phyloP scores from a whole-genome alignment of 1,284 basidiomycete genomes.

The Grifola frondosa region DNA sequence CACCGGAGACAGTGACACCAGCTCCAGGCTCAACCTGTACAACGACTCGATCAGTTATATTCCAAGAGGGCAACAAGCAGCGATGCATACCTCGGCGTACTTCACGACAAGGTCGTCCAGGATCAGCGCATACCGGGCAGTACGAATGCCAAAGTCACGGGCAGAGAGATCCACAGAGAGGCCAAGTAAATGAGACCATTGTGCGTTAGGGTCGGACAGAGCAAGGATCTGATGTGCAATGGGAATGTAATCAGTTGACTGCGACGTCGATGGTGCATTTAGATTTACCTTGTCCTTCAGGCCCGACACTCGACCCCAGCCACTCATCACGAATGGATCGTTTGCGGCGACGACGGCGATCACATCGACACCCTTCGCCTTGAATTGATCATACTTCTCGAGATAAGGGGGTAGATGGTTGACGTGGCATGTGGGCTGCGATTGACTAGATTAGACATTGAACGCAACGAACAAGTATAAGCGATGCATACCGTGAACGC shows the following conservation, averaged over 20 bases:
- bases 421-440: conserved; percentile 70
- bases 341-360: conserved; percentile 72
- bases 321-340: conserved; percentile 78
- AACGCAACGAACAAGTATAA: too few relatives aligned
- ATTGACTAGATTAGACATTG: not conserved
- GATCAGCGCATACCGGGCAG: conserved; percentile 69
- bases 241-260: not conserved
- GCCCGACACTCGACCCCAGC: conserved; percentile 69
- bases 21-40: conserved; percentile 50
- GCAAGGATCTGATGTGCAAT: conserved; percentile 51
- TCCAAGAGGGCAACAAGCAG: not conserved
- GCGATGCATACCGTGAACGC: conserved; percentile 65
- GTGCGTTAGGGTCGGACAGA: conserved; percentile 61
- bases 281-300: conserved; percentile 64
- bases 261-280: conserved; percentile 1
- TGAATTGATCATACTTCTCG: conserved; percentile 64
- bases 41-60: not conserved
- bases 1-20: conserved; percentile 64
- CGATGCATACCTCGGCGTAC: conserved; percentile 55
- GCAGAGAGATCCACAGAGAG: conserved; percentile 58
- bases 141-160: conserved; percentile 70
- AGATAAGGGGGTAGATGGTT: conserved; percentile 75
- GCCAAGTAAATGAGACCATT: conserved; percentile 65
- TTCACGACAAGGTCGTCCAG: conserved; percentile 71
- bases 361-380: conserved; percentile 72